Evolutionary conservation across 2,329 filamentous ascomycete genomes (phyloP).

Genomic region (Penicillium sp.): DNA sequence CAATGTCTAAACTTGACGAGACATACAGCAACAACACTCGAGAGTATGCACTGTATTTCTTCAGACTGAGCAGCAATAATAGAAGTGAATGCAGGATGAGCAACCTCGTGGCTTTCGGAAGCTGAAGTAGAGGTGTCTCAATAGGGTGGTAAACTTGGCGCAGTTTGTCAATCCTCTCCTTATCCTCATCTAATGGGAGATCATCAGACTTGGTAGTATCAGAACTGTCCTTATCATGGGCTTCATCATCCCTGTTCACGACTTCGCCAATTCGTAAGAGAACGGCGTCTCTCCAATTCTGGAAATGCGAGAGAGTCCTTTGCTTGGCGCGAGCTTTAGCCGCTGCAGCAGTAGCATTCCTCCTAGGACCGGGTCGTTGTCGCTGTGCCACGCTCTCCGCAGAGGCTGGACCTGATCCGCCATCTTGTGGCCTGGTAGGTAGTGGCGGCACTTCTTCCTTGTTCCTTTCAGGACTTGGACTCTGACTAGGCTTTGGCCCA

Average conservation of each 20-base stretch:
- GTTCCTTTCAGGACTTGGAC: constrained; percentile 31
- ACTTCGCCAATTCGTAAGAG: constrained; percentile 74
- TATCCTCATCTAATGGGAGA: constrained; percentile 33
- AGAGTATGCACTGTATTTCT: constrained; percentile 77
- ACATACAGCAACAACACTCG: constrained; percentile 73
- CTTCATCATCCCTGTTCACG: constrained; percentile 60
- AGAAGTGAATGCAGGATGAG: constrained; percentile 75
- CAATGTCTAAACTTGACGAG: constrained; percentile 72
- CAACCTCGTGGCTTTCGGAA: constrained; percentile 56
- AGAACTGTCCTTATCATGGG: constrained; percentile 34
- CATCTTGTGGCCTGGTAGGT: constrained; percentile 21
- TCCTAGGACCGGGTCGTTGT: constrained; percentile 19
- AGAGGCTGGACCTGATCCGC: not conserved
- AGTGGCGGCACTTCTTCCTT: constrained; percentile 24
- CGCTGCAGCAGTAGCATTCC: constrained; percentile 23
- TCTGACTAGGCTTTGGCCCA: no score
- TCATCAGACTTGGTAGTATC: constrained; percentile 32
- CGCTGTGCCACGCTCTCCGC: constrained; percentile 5
- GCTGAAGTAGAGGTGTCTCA: constrained; percentile 60
- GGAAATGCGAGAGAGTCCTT: constrained; percentile 73
- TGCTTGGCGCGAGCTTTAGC: constrained; percentile 58
- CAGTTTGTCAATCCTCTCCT: constrained; percentile 36
- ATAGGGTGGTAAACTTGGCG: constrained; percentile 62
- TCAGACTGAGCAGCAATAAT: constrained; percentile 74
- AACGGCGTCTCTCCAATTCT: constrained; percentile 78